Evolutionary conservation across 768 basidiomycete species (phyloP).

Genomic region (Tulasnella sp.): DNA sequence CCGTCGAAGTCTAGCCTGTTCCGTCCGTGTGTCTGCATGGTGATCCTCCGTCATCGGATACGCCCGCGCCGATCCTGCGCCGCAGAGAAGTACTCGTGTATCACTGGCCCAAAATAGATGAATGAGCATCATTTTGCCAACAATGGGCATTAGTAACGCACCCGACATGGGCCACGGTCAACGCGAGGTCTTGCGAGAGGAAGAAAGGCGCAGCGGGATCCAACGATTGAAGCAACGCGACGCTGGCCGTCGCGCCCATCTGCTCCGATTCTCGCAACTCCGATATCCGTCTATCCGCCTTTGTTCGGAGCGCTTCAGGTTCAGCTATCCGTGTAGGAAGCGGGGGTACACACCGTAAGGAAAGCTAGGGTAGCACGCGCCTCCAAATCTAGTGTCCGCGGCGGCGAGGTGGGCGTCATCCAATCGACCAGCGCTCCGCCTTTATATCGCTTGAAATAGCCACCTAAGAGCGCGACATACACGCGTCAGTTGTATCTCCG

Average conservation of each 20-base stretch:
- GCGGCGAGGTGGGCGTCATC: slow-evolving; percentile 25
- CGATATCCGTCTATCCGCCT: slow-evolving; percentile 71
- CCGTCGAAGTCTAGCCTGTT: slow-evolving; percentile 71
- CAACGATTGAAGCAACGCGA: slow-evolving; percentile 83
- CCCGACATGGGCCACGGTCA: slow-evolving; percentile 94
- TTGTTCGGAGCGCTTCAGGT: slow-evolving; percentile 9
- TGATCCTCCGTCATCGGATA: slow-evolving; percentile 87
- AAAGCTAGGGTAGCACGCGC: slow-evolving; percentile 81
- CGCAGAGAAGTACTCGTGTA: slow-evolving; percentile 76
- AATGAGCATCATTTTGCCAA: neutral
- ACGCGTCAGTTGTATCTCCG: neutral
- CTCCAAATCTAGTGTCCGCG: slow-evolving; percentile 58
- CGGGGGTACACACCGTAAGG: slow-evolving; percentile 50
- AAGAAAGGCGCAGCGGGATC: slow-evolving; percentile 84
- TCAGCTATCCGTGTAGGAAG: neutral
- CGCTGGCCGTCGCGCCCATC: slow-evolving; percentile 85
- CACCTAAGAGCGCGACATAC: slow-evolving; percentile 26
- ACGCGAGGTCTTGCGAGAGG: slow-evolving; percentile 54
- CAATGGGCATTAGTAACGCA: slow-evolving; percentile 28
- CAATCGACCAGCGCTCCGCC: slow-evolving; percentile 72
- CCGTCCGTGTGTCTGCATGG: slow-evolving; percentile 84
- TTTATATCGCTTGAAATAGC: slow-evolving; percentile 82
- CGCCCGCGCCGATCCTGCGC: slow-evolving; percentile 60
- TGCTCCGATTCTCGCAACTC: slow-evolving; percentile 55
- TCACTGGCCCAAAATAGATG: slow-evolving; percentile 45